Evolutionary conservation across 305 asterid species (phyloP), one percentile per base, ranked within the genome.

Genomic region (Solanum hybrid): DNA sequence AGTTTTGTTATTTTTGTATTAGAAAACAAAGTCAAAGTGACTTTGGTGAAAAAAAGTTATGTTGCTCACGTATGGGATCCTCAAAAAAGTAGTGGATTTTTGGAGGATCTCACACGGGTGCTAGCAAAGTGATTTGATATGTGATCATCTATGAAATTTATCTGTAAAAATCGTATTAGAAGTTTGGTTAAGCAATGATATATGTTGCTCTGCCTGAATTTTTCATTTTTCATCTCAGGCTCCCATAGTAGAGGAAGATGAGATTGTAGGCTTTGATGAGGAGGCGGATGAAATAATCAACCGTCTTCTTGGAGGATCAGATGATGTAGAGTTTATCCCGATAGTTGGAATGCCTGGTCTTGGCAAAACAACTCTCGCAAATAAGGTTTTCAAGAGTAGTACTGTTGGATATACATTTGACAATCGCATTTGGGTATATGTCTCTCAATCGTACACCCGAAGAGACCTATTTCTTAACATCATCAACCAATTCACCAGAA

Each of bases 361-460:
- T 17, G 91, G 91, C 29, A 90, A 90, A 69, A 90, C 91, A 37
- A 87, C 91, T 27, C 78, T 90, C 7, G 91, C 89, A 3, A 87
- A 79, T 31, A 90, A 78, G 87, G 85, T 90, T 29, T 78, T 75
- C 42, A 60, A 32, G 24, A 80, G 80, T 9, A 37, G 42, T 2
- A 34, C 36, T 35, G 26, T 69, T 37, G 35, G 15, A 35, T 78
- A 37, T 72, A 75, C 17, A 2, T 90, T 90, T 78, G 3, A 12
- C 51, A 42, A 26, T 15, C 22, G 51, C 7, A 77, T 42, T 14
- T 90, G 89, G 78, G 73, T 87, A 17, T 24, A 19, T 38, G 88
- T 90, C 26, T 78, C 91, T 31, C 72, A 90, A 4, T 78, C 10
- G 0, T 69, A 90, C 69, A 66, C 27, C 64, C 72, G 22, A 81